Conservation (phyloP, 2,329 filamentous ascomycete genomes). For the Aspergillus sp. region DNA sequence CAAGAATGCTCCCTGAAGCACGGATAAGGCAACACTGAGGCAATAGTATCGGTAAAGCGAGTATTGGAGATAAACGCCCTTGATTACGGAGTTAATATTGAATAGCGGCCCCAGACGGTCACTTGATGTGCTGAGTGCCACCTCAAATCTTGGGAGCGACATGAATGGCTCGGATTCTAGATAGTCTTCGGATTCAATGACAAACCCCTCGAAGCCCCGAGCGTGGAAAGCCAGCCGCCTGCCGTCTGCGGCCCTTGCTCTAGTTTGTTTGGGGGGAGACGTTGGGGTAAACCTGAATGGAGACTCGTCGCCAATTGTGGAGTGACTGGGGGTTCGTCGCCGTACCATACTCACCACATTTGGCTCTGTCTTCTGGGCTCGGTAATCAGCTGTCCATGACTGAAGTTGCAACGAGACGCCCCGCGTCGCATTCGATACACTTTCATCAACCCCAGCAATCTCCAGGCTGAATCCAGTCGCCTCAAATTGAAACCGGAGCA, state of each 20-base stretch:
- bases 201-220: slow-evolving; percentile 81
- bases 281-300: slow-evolving; percentile 52
- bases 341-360: slow-evolving; percentile 47
- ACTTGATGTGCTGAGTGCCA: slow-evolving; percentile 79
- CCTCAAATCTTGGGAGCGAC: slow-evolving; percentile 80
- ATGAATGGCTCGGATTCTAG: slow-evolving; percentile 85
- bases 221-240: slow-evolving; percentile 77
- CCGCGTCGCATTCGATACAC: slow-evolving; percentile 76
- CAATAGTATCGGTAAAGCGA: slow-evolving; percentile 94
- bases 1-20: slow-evolving; percentile 68
- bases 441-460: slow-evolving; percentile 81
- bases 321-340: slow-evolving; percentile 72
- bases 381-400: slow-evolving; percentile 85
- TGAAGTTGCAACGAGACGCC: slow-evolving; percentile 86
- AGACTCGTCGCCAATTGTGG: slow-evolving; percentile 65
- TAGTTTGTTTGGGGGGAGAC: slow-evolving; percentile 46
- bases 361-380: slow-evolving; percentile 72
- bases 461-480: slow-evolving; percentile 88
- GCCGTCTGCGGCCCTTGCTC: slow-evolving; percentile 64
- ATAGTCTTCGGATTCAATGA: slow-evolving; percentile 82
- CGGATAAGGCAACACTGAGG: slow-evolving; percentile 74
- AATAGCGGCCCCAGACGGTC: slow-evolving; percentile 86
- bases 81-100: slow-evolving; percentile 78
- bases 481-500: slow-evolving; percentile 79
- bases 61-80: slow-evolving; percentile 79